Conservation (phyloP, 768 basidiomycete species). For the Leccinum ochraceum region DNA sequence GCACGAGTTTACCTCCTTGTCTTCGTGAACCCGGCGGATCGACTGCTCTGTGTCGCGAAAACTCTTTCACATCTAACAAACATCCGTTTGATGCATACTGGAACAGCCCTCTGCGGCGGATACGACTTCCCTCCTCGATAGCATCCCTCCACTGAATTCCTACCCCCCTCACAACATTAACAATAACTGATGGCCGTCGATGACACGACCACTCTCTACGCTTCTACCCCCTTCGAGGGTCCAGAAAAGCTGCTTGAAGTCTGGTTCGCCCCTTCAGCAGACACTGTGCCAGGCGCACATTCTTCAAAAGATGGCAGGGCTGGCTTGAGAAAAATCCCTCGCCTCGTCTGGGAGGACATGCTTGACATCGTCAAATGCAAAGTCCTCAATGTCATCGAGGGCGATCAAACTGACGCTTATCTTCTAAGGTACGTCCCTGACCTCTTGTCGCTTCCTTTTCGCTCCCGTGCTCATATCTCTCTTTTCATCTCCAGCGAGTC, state of each 20-base stretch:
- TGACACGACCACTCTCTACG: conserved; percentile 24
- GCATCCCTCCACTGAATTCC: conserved; percentile 38
- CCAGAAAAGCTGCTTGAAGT: conserved; percentile 96
- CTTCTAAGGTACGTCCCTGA: conserved; percentile 74
- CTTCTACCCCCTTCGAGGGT: conserved; percentile 77
- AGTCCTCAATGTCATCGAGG: conserved; percentile 87
- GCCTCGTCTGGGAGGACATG: conserved; percentile 93
- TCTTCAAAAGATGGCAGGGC: conserved; percentile 43
- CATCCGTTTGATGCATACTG: conserved; percentile 46
- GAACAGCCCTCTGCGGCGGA: conserved; percentile 37
- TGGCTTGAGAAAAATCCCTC: conserved; percentile 77
- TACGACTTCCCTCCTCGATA: conserved; percentile 47
- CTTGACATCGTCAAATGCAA: conserved; percentile 96
- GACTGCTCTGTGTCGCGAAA: conserved; percentile 19
- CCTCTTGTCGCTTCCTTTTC: conserved; percentile 1
- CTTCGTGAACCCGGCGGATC: conserved; percentile 20
- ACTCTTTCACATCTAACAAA: conserved; percentile 13
- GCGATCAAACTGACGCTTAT: conserved; percentile 93
- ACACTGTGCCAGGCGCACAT: conserved; percentile 51
- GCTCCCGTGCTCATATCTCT: conserved; percentile 12
- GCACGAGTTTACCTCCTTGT: conserved; percentile 10
- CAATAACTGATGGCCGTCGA: conserved; percentile 26
- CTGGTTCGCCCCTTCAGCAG: conserved; percentile 88
- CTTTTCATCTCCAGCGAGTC: conserved; percentile 73
- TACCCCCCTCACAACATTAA: background rate